Evolutionary conservation across 2,329 filamentous ascomycete species (phyloP), one percentile per base, ranked within the genome.

Genomic region (Calonectria pteridis): DNA sequence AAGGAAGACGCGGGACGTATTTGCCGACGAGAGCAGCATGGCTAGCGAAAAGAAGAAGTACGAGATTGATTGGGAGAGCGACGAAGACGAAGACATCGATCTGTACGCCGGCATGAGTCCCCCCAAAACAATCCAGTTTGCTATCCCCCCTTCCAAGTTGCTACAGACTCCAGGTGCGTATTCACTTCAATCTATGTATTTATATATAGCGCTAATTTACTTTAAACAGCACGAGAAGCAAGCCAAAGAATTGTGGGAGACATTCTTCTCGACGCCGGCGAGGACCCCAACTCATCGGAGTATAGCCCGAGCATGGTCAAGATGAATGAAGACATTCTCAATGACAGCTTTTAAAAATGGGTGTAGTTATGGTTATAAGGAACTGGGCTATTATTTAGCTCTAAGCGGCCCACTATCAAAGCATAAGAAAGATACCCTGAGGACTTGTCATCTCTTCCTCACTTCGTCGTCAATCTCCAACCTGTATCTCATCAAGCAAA

Each of bases 61-160:
- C 67, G 91, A 93, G 81, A 91, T 92, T 71, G 89, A 88, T 23
- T 97, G 95, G 93, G 93, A 96, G 67, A 94, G 92, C 79, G 93
- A 95, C 74, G 92, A 92, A 70, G 91, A 92, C 13, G 91, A 93
- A 63, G 91, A 91, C 49, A 89, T 88, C 29, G 91, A 89, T 51
- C 81, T 91, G 7, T 93, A 93, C 72, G 90, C 90, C 9, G 94
- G 93, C 7, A 93, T 95, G 84, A 98, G 95, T 81, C 97, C 97
- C 33, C 97, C 97, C 0, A 98, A 98, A 88, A 97, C 95, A 14
- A 96, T 97, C 73, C 94, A 96, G 81, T 97, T 97, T 83, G 93
- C 94, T 55, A 85, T 97, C 62, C 94, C 94, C 65, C 93, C 93
- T 67, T 94, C 92, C 50, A 93, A 94, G 81, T 85, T 97, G 28